A percentile compares a stretch with the other conserved stretches of the same genome.
phyloP scores from a whole-genome alignment of 78 protist genomes.

The Dictyostelium purpureum region DNA sequence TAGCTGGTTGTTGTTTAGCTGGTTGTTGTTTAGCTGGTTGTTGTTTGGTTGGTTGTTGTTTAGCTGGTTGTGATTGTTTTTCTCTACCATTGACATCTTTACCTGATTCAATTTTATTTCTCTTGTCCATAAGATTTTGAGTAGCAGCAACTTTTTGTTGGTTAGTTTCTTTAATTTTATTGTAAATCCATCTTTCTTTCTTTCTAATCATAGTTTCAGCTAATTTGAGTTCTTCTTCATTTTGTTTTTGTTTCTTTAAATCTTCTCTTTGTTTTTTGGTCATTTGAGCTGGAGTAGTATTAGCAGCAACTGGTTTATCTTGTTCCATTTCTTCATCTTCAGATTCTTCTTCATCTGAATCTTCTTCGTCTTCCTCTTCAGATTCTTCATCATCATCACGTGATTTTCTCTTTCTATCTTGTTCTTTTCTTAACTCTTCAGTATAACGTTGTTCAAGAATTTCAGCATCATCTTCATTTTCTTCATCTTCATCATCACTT shows the following conservation, averaged over 20 bases:
- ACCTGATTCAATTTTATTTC: constrained; percentile 42
- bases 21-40: neutral
- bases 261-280: constrained; percentile 47
- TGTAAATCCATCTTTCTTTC: constrained; percentile 66
- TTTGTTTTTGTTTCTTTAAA: constrained; percentile 16
- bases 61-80: neutral
- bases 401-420: neutral
- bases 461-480: constrained; percentile 45
- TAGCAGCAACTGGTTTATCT: neutral
- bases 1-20: neutral
- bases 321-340: neutral
- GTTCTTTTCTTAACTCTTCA: constrained; percentile 16
- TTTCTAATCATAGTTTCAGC: constrained; percentile 64
- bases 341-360: neutral
- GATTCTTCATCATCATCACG: constrained; percentile 17
- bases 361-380: neutral
- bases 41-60: neutral
- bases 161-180: constrained; percentile 25
- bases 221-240: constrained; percentile 39
- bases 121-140: constrained; percentile 20
- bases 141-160: neutral
- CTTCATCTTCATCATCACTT: constrained; percentile 41
- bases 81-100: constrained; percentile 43
- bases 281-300: too few relatives aligned
- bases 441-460: constrained; percentile 36